Percentiles rank a stretch among this genome's conserved stretches.
Conservation (phyloP, 331 rosid genomes). For the Stylosanthes scabra region DNA sequence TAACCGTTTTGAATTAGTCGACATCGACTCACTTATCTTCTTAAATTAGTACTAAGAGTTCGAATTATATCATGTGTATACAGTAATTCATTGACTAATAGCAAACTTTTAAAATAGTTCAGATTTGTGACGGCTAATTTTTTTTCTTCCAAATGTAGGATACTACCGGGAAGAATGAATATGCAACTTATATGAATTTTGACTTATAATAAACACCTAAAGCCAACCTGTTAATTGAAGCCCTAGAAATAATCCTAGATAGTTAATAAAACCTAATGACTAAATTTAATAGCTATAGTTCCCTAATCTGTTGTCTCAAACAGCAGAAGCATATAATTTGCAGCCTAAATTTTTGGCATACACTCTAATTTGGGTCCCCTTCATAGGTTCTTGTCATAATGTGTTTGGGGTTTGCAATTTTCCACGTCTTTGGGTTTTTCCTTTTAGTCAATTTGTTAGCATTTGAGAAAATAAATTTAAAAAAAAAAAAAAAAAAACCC, state of each 20-base stretch:
- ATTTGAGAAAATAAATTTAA: neutral
- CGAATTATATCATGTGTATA: too few relatives aligned
- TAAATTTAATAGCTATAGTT: neutral
- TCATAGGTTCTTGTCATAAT: neutral
- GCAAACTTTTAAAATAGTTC: too few relatives aligned
- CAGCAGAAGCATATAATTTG: neutral
- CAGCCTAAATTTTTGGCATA: neutral
- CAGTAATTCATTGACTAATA: too few relatives aligned
- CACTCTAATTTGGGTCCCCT: neutral
- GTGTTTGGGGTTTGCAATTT: neutral
- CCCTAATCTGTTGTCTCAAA: neutral
- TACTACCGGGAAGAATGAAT: neutral
- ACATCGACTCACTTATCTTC: too few relatives aligned
- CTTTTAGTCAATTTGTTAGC: neutral
- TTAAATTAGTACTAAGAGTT: too few relatives aligned
- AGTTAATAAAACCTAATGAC: neutral
- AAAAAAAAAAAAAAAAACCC: too few relatives aligned
- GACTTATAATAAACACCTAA: too few relatives aligned
- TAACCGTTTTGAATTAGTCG: too few relatives aligned
- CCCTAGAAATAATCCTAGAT: too few relatives aligned
- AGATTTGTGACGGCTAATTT: too few relatives aligned
- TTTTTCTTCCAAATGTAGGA: too few relatives aligned
- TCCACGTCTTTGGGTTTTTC: neutral
- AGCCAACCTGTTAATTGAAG: neutral
- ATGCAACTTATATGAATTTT: too few relatives aligned